Conservation (phyloP, 2,329 filamentous ascomycete genomes). For the Epichloe brachyelytri region DNA sequence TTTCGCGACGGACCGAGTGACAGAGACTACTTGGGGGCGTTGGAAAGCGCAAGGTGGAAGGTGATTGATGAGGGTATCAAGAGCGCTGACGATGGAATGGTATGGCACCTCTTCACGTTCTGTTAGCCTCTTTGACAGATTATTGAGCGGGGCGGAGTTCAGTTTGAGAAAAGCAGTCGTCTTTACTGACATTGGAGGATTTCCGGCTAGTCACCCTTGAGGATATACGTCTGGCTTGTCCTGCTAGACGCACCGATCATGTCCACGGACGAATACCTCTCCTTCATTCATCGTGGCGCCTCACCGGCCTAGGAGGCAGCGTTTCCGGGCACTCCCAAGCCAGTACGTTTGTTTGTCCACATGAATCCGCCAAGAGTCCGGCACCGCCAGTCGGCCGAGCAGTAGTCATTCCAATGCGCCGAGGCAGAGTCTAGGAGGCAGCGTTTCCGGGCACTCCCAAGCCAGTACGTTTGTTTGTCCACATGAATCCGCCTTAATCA, state of each 20-base stretch:
- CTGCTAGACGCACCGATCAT: slow-evolving; percentile 79
- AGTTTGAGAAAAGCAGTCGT: neutral
- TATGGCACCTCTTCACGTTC: slow-evolving; percentile 22
- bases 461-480: slow-evolving; percentile 23
- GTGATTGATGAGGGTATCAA: slow-evolving; percentile 66
- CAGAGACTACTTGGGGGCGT: slow-evolving; percentile 51
- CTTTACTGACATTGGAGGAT: neutral
- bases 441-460: slow-evolving; percentile 24
- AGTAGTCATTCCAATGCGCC: slow-evolving; percentile 23
- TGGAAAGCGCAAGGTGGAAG: slow-evolving; percentile 60
- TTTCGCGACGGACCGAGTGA: slow-evolving; percentile 68
- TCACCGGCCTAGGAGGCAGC: slow-evolving; percentile 91
- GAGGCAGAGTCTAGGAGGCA: slow-evolving; percentile 20
- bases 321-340: too few relatives aligned
- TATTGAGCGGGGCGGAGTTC: neutral
- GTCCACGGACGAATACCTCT: slow-evolving; percentile 76
- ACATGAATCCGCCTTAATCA: neutral
- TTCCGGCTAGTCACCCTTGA: slow-evolving; percentile 61
- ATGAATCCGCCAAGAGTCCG: too few relatives aligned
- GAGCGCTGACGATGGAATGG: slow-evolving; percentile 71
- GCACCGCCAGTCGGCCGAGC: slow-evolving; percentile 24
- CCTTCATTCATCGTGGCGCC: slow-evolving; percentile 80
- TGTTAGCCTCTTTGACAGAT: neutral
- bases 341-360: too few relatives aligned
- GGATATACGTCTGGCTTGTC: slow-evolving; percentile 94